A percentile compares a stretch with the other conserved stretches of the same genome.
Evolutionary conservation across 140 eudicot genomes (phyloP).

Genomic region (Flaveria floridana): DNA sequence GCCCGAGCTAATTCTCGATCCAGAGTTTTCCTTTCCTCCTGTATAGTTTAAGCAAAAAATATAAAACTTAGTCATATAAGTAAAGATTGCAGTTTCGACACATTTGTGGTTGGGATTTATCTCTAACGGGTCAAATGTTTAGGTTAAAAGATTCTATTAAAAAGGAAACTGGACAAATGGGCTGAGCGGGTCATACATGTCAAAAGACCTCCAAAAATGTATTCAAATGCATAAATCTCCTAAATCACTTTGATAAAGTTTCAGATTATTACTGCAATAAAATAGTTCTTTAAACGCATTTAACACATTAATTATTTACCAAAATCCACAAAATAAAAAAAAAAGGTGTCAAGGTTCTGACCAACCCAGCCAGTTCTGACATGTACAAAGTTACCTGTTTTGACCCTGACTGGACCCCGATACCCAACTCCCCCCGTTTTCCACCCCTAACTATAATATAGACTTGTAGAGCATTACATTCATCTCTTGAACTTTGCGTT

Average conservation of each 20-base stretch:
- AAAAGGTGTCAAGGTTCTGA: too few relatives aligned
- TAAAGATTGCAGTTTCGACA: neutral
- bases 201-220: neutral
- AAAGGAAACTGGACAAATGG: neutral
- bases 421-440: too few relatives aligned
- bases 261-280: neutral
- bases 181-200: too few relatives aligned
- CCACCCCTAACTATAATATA: neutral
- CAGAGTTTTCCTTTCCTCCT: slow-evolving; percentile 91
- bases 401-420: too few relatives aligned
- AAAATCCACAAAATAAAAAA: too few relatives aligned
- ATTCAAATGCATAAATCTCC: neutral
- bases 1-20: slow-evolving; percentile 98
- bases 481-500: slow-evolving; percentile 96
- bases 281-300: neutral
- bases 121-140: neutral
- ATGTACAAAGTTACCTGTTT: too few relatives aligned
- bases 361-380: too few relatives aligned
- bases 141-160: neutral
- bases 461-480: slow-evolving; percentile 43
- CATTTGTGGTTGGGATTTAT: slow-evolving; percentile 7
- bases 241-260: neutral
- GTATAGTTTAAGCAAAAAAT: slow-evolving; percentile 17
- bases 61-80: neutral
- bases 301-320: too few relatives aligned